These are phyloP conservation scores for Lachnellula hyalina DNA, from an alignment of 2,329 filamentous ascomycete species.

Conservation along the genomic window DNA sequence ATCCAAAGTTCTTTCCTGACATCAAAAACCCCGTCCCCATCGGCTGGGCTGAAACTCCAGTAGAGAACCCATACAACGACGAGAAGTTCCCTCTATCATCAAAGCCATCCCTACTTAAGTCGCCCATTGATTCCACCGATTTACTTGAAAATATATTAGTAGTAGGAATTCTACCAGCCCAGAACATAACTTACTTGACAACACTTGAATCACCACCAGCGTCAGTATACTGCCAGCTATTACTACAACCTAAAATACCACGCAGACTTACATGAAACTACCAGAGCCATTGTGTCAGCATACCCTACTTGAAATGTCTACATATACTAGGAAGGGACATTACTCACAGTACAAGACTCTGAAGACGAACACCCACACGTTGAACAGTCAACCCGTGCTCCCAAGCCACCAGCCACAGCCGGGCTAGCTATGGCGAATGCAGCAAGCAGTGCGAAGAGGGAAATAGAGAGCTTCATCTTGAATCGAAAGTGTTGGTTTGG, in stretches of 20 bases:
- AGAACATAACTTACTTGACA: conserved; percentile 2
- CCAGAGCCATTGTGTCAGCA: background rate
- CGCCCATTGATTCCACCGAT: background rate
- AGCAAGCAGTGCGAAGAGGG: conserved; percentile 1
- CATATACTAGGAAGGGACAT: background rate
- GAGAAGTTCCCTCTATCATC: conserved; percentile 1
- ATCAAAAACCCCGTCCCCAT: conserved; percentile 1
- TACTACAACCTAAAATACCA: background rate
- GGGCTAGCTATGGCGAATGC: conserved; percentile 4
- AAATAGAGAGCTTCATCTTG: conserved; percentile 7
- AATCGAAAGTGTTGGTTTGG: background rate
- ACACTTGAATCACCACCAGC: background rate
- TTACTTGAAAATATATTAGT: background rate
- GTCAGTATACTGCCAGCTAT: conserved; percentile 1
- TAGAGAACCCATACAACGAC: conserved; percentile 11
- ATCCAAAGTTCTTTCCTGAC: background rate
- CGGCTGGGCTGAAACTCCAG: conserved; percentile 8
- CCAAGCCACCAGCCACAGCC: background rate
- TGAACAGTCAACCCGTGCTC: conserved; percentile 2
- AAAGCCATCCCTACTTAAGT: too few relatives aligned
- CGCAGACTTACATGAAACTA: conserved; percentile 4
- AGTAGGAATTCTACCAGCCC: too few relatives aligned
- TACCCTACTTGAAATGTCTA: background rate
- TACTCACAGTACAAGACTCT: conserved; percentile 7
- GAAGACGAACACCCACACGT: conserved; percentile 4